Percentiles rank a stretch among this genome's conserved stretches.
These are phyloP conservation scores for Phanerochaete sordida DNA, from an alignment of 768 basidiomycete species.

Conservation along the genomic window DNA sequence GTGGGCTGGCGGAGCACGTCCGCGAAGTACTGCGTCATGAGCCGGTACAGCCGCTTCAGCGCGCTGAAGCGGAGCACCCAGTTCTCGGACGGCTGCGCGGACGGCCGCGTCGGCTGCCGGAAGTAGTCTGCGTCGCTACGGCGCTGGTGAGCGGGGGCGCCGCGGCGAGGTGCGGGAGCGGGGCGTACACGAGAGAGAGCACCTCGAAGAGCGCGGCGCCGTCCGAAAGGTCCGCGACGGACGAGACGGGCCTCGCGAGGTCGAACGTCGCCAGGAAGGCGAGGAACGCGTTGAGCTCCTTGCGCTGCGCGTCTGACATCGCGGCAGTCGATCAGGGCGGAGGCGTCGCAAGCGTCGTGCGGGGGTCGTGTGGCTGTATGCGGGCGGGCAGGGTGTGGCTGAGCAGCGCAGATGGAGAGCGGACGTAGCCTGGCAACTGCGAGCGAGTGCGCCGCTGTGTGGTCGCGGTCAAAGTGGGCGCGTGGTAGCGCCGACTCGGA, in stretches of 20 bases:
- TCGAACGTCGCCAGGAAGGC: slow-evolving; percentile 76
- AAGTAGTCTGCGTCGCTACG: slow-evolving; percentile 79
- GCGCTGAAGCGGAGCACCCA: slow-evolving; percentile 86
- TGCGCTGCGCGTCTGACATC: slow-evolving; percentile 36
- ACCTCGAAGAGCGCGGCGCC: slow-evolving; percentile 75
- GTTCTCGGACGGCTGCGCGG: slow-evolving; percentile 70
- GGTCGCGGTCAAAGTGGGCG: not conserved
- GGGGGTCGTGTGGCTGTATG: not conserved
- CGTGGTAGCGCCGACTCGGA: not conserved
- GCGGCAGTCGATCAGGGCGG: not conserved
- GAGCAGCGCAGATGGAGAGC: not conserved
- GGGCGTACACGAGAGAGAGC: slow-evolving; percentile 67
- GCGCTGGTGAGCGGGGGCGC: not conserved
- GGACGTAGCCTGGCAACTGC: not conserved
- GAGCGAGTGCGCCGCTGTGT: not conserved
- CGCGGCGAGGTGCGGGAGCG: not conserved
- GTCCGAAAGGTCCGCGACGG: slow-evolving; percentile 73
- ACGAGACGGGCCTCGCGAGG: slow-evolving; percentile 58
- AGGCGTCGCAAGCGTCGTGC: not conserved
- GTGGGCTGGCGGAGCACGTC: slow-evolving; percentile 82
- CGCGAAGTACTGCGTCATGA: slow-evolving; percentile 85
- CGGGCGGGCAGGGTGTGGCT: not conserved
- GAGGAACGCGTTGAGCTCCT: slow-evolving; percentile 79
- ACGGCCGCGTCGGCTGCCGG: slow-evolving; percentile 52
- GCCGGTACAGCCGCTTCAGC: slow-evolving; percentile 80